A percentile compares a stretch with the other conserved stretches of the same genome.
Conservation (phyloP, 2,329 filamentous ascomycete genomes). For the Cordyceps pruinosa region DNA sequence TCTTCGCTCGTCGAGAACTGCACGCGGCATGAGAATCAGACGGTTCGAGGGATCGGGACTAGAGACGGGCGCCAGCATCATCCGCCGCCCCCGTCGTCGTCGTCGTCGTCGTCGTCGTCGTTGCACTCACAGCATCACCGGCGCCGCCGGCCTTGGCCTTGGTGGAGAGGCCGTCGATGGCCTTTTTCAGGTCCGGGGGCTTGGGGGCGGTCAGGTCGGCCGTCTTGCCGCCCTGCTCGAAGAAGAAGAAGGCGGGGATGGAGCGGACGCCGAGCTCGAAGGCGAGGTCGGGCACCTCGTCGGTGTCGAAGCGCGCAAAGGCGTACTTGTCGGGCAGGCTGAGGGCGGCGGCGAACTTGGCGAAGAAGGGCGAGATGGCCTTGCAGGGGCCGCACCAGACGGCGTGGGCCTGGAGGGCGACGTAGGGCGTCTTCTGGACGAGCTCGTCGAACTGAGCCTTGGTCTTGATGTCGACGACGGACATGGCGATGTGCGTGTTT, state of each 20-base stretch:
- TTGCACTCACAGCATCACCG: conserved; percentile 10
- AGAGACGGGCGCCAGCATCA: background rate
- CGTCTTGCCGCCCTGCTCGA: conserved; percentile 44
- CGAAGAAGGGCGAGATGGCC: conserved; percentile 49
- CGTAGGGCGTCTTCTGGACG: conserved; percentile 40
- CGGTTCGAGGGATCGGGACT: background rate
- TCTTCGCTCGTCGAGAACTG: conserved; percentile 20
- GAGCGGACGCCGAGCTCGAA: conserved; percentile 43
- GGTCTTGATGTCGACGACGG: conserved; percentile 33
- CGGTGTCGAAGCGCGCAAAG: conserved; percentile 56
- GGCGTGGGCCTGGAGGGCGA: conserved; percentile 52
- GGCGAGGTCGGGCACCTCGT: conserved; percentile 44
- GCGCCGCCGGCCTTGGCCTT: conserved; percentile 20
- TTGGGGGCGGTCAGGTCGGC: conserved; percentile 37
- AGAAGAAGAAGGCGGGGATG: conserved; percentile 56
- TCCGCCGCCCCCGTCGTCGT: conserved; percentile 8
- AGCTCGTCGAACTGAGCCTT: conserved; percentile 43
- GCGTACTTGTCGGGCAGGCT: conserved; percentile 35
- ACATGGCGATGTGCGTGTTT: conserved; percentile 20
- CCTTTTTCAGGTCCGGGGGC: conserved; percentile 26
- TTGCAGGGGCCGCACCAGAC: conserved; percentile 57
- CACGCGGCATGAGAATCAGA: background rate
- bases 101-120: conserved; percentile 13
- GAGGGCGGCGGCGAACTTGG: conserved; percentile 35
- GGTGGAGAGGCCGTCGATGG: conserved; percentile 19